Conservation (phyloP, 352 stramenopile genomes). For the Achlya hypogyna region DNA sequence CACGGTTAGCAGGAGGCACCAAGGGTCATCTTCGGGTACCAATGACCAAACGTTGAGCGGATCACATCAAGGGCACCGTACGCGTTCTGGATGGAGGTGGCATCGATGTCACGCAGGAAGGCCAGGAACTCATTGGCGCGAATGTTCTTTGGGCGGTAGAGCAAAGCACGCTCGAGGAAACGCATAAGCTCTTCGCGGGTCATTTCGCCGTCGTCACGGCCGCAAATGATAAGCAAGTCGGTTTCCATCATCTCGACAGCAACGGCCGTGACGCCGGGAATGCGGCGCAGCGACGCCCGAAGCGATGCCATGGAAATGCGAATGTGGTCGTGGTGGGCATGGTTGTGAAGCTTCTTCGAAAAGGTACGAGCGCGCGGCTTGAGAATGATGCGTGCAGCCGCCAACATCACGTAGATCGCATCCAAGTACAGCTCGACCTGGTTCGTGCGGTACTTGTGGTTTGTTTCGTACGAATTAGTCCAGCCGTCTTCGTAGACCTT, state of each 20-base stretch:
- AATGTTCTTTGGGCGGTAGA: slow-evolving; percentile 61
- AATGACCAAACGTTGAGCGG: slow-evolving; percentile 69
- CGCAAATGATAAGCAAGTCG: slow-evolving; percentile 80
- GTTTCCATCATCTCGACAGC: slow-evolving; percentile 86
- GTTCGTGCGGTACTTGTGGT: slow-evolving; percentile 22
- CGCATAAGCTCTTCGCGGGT: slow-evolving; percentile 79
- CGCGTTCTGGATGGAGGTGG: slow-evolving; percentile 35
- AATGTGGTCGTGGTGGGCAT: slow-evolving; percentile 78
- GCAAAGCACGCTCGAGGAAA: slow-evolving; percentile 70
- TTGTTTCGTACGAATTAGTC: not conserved
- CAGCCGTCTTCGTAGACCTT: not conserved
- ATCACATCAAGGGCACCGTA: slow-evolving; percentile 75
- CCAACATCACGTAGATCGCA: slow-evolving; percentile 56
- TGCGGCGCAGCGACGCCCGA: slow-evolving; percentile 59
- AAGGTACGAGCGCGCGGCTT: slow-evolving; percentile 76
- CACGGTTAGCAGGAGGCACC: not conserved
- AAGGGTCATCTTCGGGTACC: slow-evolving; percentile 20
- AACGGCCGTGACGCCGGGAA: slow-evolving; percentile 63
- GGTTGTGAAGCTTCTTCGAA: slow-evolving; percentile 86
- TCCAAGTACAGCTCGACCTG: slow-evolving; percentile 57
- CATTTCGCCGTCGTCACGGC: slow-evolving; percentile 81
- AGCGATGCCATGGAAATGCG: slow-evolving; percentile 80
- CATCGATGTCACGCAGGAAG: slow-evolving; percentile 77
- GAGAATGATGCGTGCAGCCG: slow-evolving; percentile 69
- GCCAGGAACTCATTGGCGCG: slow-evolving; percentile 77